phyloP scores from a whole-genome alignment of 176 grass and related monocot genomes.

The Raddia guianensis region DNA sequence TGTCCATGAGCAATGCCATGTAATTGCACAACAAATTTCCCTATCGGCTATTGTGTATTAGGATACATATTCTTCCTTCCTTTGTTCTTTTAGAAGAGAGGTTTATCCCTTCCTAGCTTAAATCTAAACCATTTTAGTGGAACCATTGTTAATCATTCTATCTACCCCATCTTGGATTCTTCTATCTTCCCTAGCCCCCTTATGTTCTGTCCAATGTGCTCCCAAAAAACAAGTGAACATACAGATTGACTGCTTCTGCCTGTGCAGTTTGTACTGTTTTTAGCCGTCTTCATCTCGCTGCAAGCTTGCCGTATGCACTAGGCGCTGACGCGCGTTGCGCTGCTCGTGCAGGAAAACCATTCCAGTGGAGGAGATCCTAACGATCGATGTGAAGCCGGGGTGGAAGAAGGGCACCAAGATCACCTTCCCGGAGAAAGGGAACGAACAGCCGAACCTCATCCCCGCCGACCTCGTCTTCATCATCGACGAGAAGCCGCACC shows the following conservation, averaged over 20 bases:
- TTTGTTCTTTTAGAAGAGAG: too few species aligned
- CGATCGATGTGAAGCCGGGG: conserved; percentile 89
- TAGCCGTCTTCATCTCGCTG: too few species aligned
- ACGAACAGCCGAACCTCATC: conserved; percentile 67
- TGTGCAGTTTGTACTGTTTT: too few species aligned
- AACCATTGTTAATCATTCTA: too few species aligned
- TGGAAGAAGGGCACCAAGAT: conserved; percentile 99
- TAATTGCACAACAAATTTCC: too few species aligned
- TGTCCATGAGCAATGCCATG: too few species aligned
- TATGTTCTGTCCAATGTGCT: neutral
- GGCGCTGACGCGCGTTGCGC: neutral
- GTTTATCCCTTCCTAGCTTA: too few species aligned
- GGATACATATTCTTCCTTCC: too few species aligned
- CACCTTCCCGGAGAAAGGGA: conserved; percentile 93
- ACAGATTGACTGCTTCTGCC: too few species aligned
- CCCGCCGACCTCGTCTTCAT: conserved; percentile 80
- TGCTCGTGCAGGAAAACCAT: conserved; percentile 57
- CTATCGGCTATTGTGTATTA: too few species aligned
- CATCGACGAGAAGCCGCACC: conserved; percentile 93
- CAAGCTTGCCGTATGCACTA: neutral
- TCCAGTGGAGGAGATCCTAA: conserved; percentile 80
- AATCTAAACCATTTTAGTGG: too few species aligned
- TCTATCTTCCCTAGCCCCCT: neutral
- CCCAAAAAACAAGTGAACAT: neutral
- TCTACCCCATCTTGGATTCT: too few species aligned